phyloP scores from a whole-genome alignment of 169 alveolate genomes.

The Plasmodium malariae region DNA sequence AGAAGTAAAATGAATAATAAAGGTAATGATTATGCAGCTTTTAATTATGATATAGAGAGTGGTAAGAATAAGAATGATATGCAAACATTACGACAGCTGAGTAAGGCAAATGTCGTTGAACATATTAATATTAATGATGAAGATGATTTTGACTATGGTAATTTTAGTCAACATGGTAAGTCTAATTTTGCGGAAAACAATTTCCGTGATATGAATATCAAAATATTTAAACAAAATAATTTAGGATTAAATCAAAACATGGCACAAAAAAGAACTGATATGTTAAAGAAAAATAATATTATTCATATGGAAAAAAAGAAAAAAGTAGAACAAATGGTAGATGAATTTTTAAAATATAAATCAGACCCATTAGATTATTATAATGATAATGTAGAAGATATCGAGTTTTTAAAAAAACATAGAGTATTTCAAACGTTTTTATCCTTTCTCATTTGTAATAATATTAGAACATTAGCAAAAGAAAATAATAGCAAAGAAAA shows the following conservation, averaged over 20 bases:
- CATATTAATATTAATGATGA: conserved; percentile 38
- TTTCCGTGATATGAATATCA: conserved; percentile 4
- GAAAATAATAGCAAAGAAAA: conserved; percentile 28
- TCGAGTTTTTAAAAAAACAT: conserved; percentile 63
- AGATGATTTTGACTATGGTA: conserved; percentile 15
- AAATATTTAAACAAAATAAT: conserved; percentile 16
- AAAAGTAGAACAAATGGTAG: conserved; percentile 74
- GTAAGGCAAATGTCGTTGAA: conserved; percentile 13
- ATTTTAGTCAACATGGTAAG: background rate
- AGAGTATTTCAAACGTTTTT: conserved; percentile 79
- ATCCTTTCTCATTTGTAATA: conserved; percentile 85
- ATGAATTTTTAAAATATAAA: conserved; percentile 57
- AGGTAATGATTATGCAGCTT: background rate
- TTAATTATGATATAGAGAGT: conserved; percentile 18
- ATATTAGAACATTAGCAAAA: conserved; percentile 80
- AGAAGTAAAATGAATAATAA: background rate
- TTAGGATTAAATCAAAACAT: conserved; percentile 11
- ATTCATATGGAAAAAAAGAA: conserved; percentile 7
- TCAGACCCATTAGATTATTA: conserved; percentile 50
- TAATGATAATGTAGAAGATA: conserved; percentile 70
- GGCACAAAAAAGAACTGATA: conserved; percentile 28
- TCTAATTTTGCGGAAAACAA: conserved; percentile 4
- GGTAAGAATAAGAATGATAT: background rate
- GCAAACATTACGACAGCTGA: background rate
- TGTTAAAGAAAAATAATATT: conserved; percentile 2